Evolutionary conservation across 2,329 filamentous ascomycete species (phyloP).

Genomic region (Cylindrodendrum hubeiense): DNA sequence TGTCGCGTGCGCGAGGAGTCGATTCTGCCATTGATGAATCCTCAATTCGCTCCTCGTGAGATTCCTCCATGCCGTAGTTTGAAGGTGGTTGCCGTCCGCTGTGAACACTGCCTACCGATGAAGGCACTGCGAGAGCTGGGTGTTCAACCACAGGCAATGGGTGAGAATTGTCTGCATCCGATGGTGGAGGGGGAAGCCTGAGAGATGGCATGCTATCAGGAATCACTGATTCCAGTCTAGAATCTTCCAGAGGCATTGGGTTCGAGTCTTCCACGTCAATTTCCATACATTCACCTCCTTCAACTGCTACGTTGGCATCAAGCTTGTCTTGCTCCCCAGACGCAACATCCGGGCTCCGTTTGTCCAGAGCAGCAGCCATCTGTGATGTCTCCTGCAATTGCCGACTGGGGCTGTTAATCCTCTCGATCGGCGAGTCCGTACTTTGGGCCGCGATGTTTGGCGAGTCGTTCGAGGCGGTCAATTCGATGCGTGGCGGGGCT

Average conservation of each 20-base stretch:
- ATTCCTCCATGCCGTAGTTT: slow-evolving; percentile 49
- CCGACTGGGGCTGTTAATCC: slow-evolving; percentile 32
- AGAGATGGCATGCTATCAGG: slow-evolving; percentile 38
- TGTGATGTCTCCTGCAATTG: slow-evolving; percentile 36
- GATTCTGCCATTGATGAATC: slow-evolving; percentile 42
- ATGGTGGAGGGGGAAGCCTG: slow-evolving; percentile 27
- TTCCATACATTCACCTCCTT: slow-evolving; percentile 18
- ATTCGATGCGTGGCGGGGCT: slow-evolving; percentile 36
- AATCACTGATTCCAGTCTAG: slow-evolving; percentile 34
- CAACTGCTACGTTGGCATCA: background rate
- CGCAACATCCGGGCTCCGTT: background rate
- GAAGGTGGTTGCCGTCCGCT: slow-evolving; percentile 66
- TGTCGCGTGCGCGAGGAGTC: slow-evolving; percentile 27
- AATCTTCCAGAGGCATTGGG: slow-evolving; percentile 11
- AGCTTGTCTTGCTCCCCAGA: slow-evolving; percentile 4
- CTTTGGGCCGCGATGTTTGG: slow-evolving; percentile 39
- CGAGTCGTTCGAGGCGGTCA: slow-evolving; percentile 32
- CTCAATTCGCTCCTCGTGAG: slow-evolving; percentile 38
- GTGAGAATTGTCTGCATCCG: slow-evolving; percentile 11
- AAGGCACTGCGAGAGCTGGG: slow-evolving; percentile 27
- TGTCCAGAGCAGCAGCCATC: slow-evolving; percentile 12
- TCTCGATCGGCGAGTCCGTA: slow-evolving; percentile 32
- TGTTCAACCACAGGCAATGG: slow-evolving; percentile 14
- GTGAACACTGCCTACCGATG: slow-evolving; percentile 53
- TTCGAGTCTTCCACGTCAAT: slow-evolving; percentile 18